Evolutionary conservation across 768 basidiomycete genomes (phyloP).

Genomic region (Trametes gibbosa): DNA sequence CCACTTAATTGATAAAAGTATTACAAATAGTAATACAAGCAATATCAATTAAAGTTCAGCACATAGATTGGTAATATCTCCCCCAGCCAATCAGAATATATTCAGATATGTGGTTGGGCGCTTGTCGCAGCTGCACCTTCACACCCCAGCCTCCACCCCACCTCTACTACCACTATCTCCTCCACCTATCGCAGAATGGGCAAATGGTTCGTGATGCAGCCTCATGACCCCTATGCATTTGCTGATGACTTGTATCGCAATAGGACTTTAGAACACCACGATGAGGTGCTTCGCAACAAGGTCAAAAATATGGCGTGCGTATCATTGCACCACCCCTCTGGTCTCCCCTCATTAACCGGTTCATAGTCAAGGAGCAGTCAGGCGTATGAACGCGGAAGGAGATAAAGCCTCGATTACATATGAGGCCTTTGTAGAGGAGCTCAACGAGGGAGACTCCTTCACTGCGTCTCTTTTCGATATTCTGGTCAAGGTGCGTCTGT

Average conservation of each 20-base stretch:
- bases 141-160: not conserved
- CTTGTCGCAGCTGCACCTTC: slow-evolving; percentile 8
- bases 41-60: no score
- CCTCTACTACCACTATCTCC: slow-evolving; percentile 5
- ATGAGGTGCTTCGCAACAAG: slow-evolving; percentile 73
- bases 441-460: slow-evolving; percentile 79
- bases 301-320: slow-evolving; percentile 76
- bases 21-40: no score
- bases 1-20: slow-evolving; percentile 1
- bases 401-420: slow-evolving; percentile 57
- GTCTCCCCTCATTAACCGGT: not conserved
- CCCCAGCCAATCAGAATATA: slow-evolving; percentile 5
- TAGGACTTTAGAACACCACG: slow-evolving; percentile 72
- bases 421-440: slow-evolving; percentile 71
- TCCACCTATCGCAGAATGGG: slow-evolving; percentile 47
- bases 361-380: slow-evolving; percentile 67
- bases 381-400: slow-evolving; percentile 64
- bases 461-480: slow-evolving; percentile 73
- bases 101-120: not conserved
- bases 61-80: not conserved
- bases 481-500: slow-evolving; percentile 61
- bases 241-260: slow-evolving; percentile 12
- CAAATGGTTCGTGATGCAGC: slow-evolving; percentile 53
- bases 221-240: slow-evolving; percentile 2
- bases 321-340: slow-evolving; percentile 5